A percentile compares a stretch with the other conserved stretches of the same genome.
Evolutionary conservation across 768 basidiomycete genomes (phyloP).

Genomic region (Brasilioporus rufonigricans): DNA sequence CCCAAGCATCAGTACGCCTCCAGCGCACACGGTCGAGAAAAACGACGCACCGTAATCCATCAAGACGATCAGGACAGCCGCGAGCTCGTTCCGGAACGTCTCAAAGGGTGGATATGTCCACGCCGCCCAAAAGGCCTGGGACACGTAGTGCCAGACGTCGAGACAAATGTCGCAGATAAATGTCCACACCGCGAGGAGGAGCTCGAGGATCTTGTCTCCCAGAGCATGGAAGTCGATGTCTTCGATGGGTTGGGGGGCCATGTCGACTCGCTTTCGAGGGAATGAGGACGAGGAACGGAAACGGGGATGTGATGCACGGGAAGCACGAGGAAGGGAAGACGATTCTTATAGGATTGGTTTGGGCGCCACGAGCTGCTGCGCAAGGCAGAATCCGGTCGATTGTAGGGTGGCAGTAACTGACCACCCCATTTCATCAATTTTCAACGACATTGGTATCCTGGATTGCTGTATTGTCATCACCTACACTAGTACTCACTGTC

Average conservation of each 20-base stretch:
- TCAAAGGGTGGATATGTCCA: slow-evolving; percentile 28
- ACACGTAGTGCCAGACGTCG: slow-evolving; percentile 14
- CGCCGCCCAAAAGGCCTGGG: slow-evolving; percentile 2
- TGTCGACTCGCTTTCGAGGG: not conserved
- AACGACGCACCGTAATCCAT: slow-evolving; percentile 12
- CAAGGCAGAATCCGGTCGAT: too few species aligned
- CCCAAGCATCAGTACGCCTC: not conserved
- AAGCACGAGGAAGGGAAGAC: not conserved
- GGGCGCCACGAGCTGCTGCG: not conserved
- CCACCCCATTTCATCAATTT: too few species aligned
- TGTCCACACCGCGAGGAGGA: slow-evolving; percentile 13
- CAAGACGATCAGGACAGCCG: slow-evolving; percentile 6
- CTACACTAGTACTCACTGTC: too few species aligned
- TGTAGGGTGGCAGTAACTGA: too few species aligned
- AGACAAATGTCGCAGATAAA: slow-evolving; percentile 5
- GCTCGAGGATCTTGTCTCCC: slow-evolving; percentile 11
- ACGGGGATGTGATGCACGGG: not conserved
- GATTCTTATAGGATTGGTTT: not conserved
- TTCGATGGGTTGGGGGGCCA: slow-evolving; percentile 18
- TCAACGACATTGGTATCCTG: too few species aligned
- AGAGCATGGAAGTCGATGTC: slow-evolving; percentile 19
- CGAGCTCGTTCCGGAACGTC: slow-evolving; percentile 17
- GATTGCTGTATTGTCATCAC: too few species aligned
- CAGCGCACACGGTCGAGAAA: not conserved
- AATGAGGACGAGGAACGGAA: not conserved